phyloP scores from a whole-genome alignment of 768 basidiomycete genomes.

The Steccherinum ochraceum region DNA sequence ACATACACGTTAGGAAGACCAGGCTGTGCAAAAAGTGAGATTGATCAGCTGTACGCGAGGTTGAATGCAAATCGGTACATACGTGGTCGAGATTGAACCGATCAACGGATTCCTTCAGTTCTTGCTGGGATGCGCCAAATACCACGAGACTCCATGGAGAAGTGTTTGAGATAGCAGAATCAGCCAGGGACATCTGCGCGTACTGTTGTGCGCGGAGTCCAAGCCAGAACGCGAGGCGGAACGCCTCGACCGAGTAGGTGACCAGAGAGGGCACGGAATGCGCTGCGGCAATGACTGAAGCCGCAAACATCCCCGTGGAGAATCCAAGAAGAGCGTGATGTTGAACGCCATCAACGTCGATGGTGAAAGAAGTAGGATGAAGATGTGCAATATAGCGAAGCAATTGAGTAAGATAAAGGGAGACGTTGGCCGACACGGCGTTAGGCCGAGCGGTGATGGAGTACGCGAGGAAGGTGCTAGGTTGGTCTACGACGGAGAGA shows the following conservation, averaged over 20 bases:
- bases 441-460: constrained; percentile 4
- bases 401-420: constrained; percentile 12
- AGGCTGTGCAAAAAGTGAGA: neutral
- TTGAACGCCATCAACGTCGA: neutral
- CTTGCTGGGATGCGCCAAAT: constrained; percentile 8
- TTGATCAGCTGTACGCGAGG: neutral
- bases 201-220: constrained; percentile 11
- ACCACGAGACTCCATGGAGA: constrained; percentile 12
- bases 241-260: constrained; percentile 7
- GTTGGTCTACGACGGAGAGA: neutral
- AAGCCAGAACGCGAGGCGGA: constrained; percentile 13
- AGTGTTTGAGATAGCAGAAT: too few relatives aligned
- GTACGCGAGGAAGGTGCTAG: constrained; percentile 6
- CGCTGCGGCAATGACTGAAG: constrained; percentile 9
- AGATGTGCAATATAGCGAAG: constrained; percentile 9
- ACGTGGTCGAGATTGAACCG: constrained; percentile 7
- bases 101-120: constrained; percentile 8
- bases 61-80: neutral
- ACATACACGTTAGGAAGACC: constrained; percentile 6
- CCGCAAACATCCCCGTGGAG: constrained; percentile 15
- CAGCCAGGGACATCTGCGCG: neutral
- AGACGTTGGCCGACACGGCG: constrained; percentile 8
- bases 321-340: constrained; percentile 9
- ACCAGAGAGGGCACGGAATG: constrained; percentile 5
- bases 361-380: neutral